Evolutionary conservation across 2,329 filamentous ascomycete genomes (phyloP), one percentile per base, ranked within the genome.

Genomic region (Knufia petricola): DNA sequence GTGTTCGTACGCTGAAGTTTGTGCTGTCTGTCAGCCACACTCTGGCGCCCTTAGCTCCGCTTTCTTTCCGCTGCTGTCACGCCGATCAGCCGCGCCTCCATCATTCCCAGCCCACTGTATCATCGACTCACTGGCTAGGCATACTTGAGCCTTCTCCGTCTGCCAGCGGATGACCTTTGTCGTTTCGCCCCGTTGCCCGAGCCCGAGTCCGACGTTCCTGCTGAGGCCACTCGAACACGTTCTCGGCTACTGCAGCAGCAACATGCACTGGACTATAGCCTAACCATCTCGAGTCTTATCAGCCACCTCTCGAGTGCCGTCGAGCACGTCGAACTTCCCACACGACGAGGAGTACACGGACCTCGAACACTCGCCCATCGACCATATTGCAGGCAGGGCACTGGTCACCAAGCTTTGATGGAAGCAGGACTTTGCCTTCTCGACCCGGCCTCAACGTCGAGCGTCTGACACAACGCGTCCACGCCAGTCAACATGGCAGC

Each of bases 401-500:
- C 39, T 8, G 28, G 28, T 30, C 15, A 10, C 21, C 24, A 44
- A 19, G 24, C 21, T 23, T 46, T 46, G 43, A 46, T 46, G 43
- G 43, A 46, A 46, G 17, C 31, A n/a, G 12, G 8, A 36, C 31
- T 31, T 37, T 23, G 28, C 19, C 26, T 7, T 20, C 24, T 31
- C 24, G 19, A 19, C 15, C 41, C 20, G 13, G 32, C 13, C 19
- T 20, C 13, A n/a, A 24, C 10, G 28, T 44, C 24, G 41, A 26
- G 24, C 28, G 10, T 13, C 15, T 42, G 24, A 42, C 9, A 42
- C 24, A 17, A 26, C 15, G 19, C 7, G n/a, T n/a, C n/a, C n/a
- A 28, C 3, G 7, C 43, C 43, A n/a, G n/a, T n/a, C 30, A 37
- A 10, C 3, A 48, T 48, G 45, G 45, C 45, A 13, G 45, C 45